Percentiles rank a stretch among this genome's conserved stretches.
Evolutionary conservation across 2,329 filamentous ascomycete genomes (phyloP).

Genomic region (Aspergillus ochraceus): DNA sequence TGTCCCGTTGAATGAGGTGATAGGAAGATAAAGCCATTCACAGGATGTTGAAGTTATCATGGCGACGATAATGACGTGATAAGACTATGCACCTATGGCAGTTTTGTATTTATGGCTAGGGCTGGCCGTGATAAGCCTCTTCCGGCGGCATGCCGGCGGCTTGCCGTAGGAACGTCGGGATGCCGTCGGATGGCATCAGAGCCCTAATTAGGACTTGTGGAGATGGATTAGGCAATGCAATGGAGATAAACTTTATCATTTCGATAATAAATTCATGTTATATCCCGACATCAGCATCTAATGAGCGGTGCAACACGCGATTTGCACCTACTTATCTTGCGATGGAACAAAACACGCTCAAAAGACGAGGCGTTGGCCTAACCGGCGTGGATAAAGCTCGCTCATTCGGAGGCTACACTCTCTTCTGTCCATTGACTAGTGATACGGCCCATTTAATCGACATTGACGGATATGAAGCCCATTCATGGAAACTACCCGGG

Average conservation of each 20-base stretch:
- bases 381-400: slow-evolving; percentile 38
- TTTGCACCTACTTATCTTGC: not conserved
- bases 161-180: not conserved
- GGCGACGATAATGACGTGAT: not conserved
- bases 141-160: not conserved
- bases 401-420: slow-evolving; percentile 43
- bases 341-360: slow-evolving; percentile 48
- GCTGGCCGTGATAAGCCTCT: not conserved
- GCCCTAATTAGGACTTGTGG: no score
- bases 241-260: not conserved
- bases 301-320: no score
- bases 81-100: not conserved
- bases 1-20: not conserved
- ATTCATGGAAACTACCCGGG: slow-evolving; percentile 45
- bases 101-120: not conserved
- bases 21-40: not conserved
- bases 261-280: no score
- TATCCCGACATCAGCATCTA: no score
- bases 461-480: slow-evolving; percentile 44
- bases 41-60: not conserved
- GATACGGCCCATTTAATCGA: slow-evolving; percentile 42
- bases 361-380: slow-evolving; percentile 44
- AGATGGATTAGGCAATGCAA: no score
- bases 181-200: not conserved
- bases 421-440: slow-evolving; percentile 45